Percentiles rank a stretch among this genome's conserved stretches.
Evolutionary conservation across 2,329 filamentous ascomycete species (phyloP).

Genomic region (Fusarium sp.): DNA sequence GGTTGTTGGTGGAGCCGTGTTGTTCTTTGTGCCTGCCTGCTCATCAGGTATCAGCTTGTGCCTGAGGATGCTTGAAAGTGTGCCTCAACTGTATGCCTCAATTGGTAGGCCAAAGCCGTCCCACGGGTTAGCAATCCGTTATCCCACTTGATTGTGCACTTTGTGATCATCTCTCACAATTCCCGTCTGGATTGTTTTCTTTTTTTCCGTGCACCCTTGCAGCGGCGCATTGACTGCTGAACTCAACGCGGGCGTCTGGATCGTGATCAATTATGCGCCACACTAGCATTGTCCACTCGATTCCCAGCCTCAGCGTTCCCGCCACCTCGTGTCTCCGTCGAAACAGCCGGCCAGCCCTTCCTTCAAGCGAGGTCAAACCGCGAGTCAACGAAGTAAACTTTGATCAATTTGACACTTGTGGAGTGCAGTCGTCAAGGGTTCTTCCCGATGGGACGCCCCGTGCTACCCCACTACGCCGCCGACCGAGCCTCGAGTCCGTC

Average conservation of each 20-base stretch:
- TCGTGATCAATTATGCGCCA: slow-evolving; percentile 29
- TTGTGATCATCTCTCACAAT: slow-evolving; percentile 28
- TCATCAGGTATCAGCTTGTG: slow-evolving; percentile 22
- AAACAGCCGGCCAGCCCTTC: slow-evolving; percentile 4
- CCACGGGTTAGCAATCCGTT: too few species aligned
- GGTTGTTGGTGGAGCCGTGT: background rate
- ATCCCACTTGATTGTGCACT: slow-evolving; percentile 1
- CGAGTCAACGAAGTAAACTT: slow-evolving; percentile 27
- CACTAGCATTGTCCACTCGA: slow-evolving; percentile 24
- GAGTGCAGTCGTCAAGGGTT: slow-evolving; percentile 47
- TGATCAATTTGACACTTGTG: slow-evolving; percentile 44
- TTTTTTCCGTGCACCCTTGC: slow-evolving; percentile 14
- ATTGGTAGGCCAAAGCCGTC: slow-evolving; percentile 32
- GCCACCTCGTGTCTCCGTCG: slow-evolving; percentile 25
- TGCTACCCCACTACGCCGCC: slow-evolving; percentile 38
- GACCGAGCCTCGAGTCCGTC: slow-evolving; percentile 30
- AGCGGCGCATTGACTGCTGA: slow-evolving; percentile 21
- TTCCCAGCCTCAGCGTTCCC: slow-evolving; percentile 29
- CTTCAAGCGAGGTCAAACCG: slow-evolving; percentile 15
- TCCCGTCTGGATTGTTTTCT: slow-evolving; percentile 5
- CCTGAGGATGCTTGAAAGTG: slow-evolving; percentile 33
- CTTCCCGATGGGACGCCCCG: slow-evolving; percentile 50
- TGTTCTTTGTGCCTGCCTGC: slow-evolving; percentile 3
- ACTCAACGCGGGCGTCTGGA: slow-evolving; percentile 5
- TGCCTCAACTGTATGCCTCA: slow-evolving; percentile 21